A percentile compares a stretch with the other conserved stretches of the same genome.
Conservation (phyloP, 129 eudicot species). For the Glebionis coronaria region DNA sequence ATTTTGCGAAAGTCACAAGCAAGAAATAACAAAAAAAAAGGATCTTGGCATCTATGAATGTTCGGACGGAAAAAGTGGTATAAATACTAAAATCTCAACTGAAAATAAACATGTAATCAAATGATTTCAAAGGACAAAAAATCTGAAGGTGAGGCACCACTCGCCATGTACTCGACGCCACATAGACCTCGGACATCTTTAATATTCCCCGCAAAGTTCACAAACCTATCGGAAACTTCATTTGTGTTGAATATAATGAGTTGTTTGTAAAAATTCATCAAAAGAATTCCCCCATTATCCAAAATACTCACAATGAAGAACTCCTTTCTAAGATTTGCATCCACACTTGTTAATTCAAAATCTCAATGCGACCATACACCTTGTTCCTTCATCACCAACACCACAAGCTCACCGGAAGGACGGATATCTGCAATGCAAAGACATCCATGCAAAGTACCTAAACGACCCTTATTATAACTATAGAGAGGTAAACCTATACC, state of each 20-base stretch:
- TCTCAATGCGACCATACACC: not conserved
- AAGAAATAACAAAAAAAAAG: too few relatives aligned
- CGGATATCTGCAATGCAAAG: not conserved
- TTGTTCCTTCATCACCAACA: not conserved
- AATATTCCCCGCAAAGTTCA: not conserved
- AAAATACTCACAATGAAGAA: not conserved
- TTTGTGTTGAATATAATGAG: too few relatives aligned
- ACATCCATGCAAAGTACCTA: not conserved
- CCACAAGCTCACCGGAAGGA: too few relatives aligned
- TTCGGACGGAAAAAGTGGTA: too few relatives aligned
- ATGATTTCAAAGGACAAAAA: not conserved
- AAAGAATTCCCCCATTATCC: not conserved
- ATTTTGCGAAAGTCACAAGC: too few relatives aligned
- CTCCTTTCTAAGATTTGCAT: too few relatives aligned
- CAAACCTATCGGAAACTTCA: too few relatives aligned
- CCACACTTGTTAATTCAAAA: not conserved
- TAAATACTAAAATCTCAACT: not conserved
- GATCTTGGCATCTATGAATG: too few relatives aligned
- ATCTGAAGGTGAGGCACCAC: not conserved
- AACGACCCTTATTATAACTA: not conserved
- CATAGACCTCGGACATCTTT: not conserved
- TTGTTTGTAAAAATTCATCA: not conserved
- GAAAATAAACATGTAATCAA: not conserved
- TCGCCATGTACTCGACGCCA: not conserved
- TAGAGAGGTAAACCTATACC: too few relatives aligned